Base-by-base conservation (phyloP, 768 basidiomycete species). In the Mycena epipterygia region DNA sequence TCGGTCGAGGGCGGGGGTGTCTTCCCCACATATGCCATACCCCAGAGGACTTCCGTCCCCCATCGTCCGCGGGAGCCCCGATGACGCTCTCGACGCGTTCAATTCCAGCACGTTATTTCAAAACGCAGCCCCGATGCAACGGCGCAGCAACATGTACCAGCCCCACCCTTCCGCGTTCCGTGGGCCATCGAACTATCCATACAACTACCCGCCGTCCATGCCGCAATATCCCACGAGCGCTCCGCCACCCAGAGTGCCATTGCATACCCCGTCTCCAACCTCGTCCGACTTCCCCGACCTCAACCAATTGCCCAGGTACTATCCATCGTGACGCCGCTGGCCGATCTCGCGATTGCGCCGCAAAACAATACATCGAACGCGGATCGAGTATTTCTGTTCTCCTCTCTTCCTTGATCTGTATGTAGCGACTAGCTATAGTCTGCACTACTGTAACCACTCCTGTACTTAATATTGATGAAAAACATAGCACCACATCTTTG, bases 121-220 rank as follows among this genome's bases (percentile, higher is more conserved):
- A 44, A 44, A 67, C 25, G 23, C 16, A 17, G n/a, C 32, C 58
- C 67, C 67, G 53, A 25, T 68, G 27, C 67, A 35, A 39, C 30
- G 67, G 30, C 51, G 32, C 48, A 23, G 42, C 19, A 53, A 27
- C 32, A 14, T 60, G 14, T 44, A 67, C 32, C 66, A 27, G 23
- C 58, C 58, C n/a, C 52, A 39, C 13, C 25, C 58, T n/a, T 30
- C 46, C 3, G 23, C 27, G 16, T 41, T 42, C 30, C 33, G 13
- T 4, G 33, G 14, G 1, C 35, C 33, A 12, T 21, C 57, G 19
- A 11, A 14, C 2, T 58, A 66, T 51, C 57, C 65, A 2, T 58
- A 66, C 56, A 14, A 56, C 37, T 39, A 29, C 7, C 56, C 25
- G 33, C 17, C 48, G 3, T 33, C 44, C 17, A 17, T 27, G 23